Evolutionary conservation across 768 basidiomycete genomes (phyloP).

Genomic region (Russula compacta): DNA sequence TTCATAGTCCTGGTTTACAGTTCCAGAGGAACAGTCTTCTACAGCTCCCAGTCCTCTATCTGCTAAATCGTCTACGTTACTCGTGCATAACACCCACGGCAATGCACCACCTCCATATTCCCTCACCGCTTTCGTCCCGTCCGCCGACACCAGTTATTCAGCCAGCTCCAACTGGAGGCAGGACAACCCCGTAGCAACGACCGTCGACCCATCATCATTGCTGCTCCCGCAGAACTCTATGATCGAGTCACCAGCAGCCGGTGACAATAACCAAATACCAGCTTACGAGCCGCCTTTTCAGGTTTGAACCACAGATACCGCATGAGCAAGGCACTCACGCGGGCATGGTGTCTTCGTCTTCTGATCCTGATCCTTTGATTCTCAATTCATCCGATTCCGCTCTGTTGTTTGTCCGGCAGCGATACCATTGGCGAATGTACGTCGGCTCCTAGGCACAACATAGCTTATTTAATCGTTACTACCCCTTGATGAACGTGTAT

Average conservation of each 20-base stretch:
- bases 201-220: conserved; percentile 14
- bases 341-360: conserved; percentile 7
- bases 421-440: conserved; percentile 2
- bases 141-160: too few species aligned
- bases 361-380: conserved; percentile 1
- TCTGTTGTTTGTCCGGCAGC: neutral
- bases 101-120: neutral
- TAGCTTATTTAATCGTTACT: conserved; percentile 1
- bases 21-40: neutral
- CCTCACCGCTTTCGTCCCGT: neutral
- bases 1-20: conserved; percentile 5
- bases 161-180: neutral
- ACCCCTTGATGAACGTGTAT: conserved; percentile 2
- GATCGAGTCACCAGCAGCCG: neutral
- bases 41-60: neutral
- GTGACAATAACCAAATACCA: neutral
- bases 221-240: conserved; percentile 1
- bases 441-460: neutral
- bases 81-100: neutral
- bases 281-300: conserved; percentile 23
- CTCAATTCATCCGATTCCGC: neutral
- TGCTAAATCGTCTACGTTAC: neutral
- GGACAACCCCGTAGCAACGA: neutral
- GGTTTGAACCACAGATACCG: conserved; percentile 29
- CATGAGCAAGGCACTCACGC: conserved; percentile 24